Base-by-base conservation (phyloP, 768 basidiomycete species). In the Termitomyces sp. region DNA sequence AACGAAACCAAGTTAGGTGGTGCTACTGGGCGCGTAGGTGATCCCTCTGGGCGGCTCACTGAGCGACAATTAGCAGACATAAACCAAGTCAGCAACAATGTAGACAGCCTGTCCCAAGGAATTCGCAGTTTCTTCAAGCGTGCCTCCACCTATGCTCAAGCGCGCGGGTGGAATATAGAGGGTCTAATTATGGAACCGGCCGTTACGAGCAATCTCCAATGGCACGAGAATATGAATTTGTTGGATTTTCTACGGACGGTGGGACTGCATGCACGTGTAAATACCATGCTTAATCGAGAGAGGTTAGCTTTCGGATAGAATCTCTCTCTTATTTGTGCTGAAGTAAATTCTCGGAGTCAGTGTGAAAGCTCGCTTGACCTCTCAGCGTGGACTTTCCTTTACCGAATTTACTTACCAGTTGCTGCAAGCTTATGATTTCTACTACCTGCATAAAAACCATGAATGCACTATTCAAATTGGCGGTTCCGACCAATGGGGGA, bases 401-500 rank as follows among this genome's bases (percentile, higher is more conserved):
- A 94, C 95, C 19, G 97, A 99, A 68, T 98, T 99, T 73, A 86
- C 91, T 3, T 99, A 99, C 69, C 97, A 99, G 66, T 83, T 99
- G 23, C 79, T 99, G 28, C 97, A 99, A 73, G 97, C 94, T 11
- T 91, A 94, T 72, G 97, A 99, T 71, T 99, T 97, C 72, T 81
- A 87, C 62, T 76, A 85, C 63, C 78, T 99, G 9, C 73, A 89
- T 67, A 76, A 77, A 60, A 68, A 78, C 21, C 75, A 81, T 52
- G 77, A 76, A 4, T 98, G 96, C 70, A 81, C 82, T 14, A 81
- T 97, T 43, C 97, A 99, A 70, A 73, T 98, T 42, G 97, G 97
- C 49, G 97, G 97, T 10, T 95, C 94, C 0, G 97, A 99, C 69
- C 97, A 99, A 70, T 97, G 94, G 91, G 97, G 97, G 15, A 99